Evolutionary conservation across 768 basidiomycete genomes (phyloP).

Genomic region (Agrocybe pediades): DNA sequence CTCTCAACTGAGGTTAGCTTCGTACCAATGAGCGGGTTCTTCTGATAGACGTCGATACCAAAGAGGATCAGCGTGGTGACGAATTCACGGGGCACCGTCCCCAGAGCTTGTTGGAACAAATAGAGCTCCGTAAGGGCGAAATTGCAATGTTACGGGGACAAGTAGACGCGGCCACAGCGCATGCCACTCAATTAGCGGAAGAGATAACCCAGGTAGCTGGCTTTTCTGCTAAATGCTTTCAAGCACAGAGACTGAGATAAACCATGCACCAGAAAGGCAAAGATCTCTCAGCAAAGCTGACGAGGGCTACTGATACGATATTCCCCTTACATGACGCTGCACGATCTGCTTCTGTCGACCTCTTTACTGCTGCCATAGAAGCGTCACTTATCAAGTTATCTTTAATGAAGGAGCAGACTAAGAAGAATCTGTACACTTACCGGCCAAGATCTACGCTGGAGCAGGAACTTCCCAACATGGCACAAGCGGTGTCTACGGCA

Average conservation of each 20-base stretch:
- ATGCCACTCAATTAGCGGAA: not conserved
- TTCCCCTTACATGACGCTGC: slow-evolving; percentile 24
- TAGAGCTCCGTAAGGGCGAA: slow-evolving; percentile 7
- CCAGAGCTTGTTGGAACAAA: slow-evolving; percentile 10
- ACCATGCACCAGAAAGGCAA: slow-evolving; percentile 9
- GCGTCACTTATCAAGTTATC: slow-evolving; percentile 49
- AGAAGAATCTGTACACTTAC: slow-evolving; percentile 41
- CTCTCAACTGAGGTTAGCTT: not conserved
- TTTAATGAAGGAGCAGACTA: slow-evolving; percentile 41
- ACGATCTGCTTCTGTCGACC: slow-evolving; percentile 37
- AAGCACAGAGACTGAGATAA: not conserved
- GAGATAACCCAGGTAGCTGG: not conserved
- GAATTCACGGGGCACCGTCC: not conserved
- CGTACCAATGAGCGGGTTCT: not conserved
- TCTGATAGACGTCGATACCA: not conserved
- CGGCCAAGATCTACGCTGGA: slow-evolving; percentile 14
- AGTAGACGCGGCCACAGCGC: not conserved
- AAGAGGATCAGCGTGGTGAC: not conserved
- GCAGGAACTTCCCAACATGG: slow-evolving; percentile 24
- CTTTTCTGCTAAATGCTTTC: not conserved
- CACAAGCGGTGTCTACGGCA: slow-evolving; percentile 32
- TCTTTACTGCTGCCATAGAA: slow-evolving; percentile 47
- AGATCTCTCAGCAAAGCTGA: slow-evolving; percentile 11
- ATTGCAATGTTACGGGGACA: slow-evolving; percentile 7
- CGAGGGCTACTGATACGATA: slow-evolving; percentile 15